Evolutionary conservation across 495 filamentous ascomycete species (phyloP), one percentile per base, ranked within the genome.

Genomic region (Apiosordaria backusii): DNA sequence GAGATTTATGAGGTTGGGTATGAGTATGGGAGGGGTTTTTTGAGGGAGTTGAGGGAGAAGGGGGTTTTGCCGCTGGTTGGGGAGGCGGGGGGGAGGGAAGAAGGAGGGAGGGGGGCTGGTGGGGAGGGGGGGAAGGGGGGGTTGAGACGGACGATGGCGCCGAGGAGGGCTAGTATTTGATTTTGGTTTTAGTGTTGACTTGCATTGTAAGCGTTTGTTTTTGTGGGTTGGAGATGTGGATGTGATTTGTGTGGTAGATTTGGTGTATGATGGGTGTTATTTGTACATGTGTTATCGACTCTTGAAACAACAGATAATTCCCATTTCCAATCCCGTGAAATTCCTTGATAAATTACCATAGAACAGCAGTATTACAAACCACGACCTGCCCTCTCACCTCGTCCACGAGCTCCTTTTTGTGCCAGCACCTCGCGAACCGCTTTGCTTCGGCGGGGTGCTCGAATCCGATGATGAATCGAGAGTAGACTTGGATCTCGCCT

Each of bases 1-100:
- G 95, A 98, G 81, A 97, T 99, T 65, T 97, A 94, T 72, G 81
- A 88, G 70, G 82, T 97, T 2, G 96, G 95, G 3, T 97, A 96
- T 75, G 79, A 84, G 35, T 98, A 88, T 79, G 95, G 93, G 19
- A 90, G 88, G 76, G 83, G 89, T 64, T 96, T 87, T 77, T 76
- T 99, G 53, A 85, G 83, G 27, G 81, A 87, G 64, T 74, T 97
- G 68, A 87, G 85, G 72, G 90, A 90, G 52, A 80, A 94, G 73
- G 95, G 93, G 0, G 81, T 89, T 24, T 75, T 97, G 65, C 87
- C 87, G 57, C 70, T 89, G 4, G 79, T 84, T 58, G 83, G 82
- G 64, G 92, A 92, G 81, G 91, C 85, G 19, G 92, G 94, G 77
- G 92, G 92, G n/a, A 22, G 10, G 19, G 82, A 82, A 63, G 92